Percentiles rank a stretch among this genome's conserved stretches.
Evolutionary conservation across 768 basidiomycete species (phyloP).

Genomic region (Suillus subalutaceus): DNA sequence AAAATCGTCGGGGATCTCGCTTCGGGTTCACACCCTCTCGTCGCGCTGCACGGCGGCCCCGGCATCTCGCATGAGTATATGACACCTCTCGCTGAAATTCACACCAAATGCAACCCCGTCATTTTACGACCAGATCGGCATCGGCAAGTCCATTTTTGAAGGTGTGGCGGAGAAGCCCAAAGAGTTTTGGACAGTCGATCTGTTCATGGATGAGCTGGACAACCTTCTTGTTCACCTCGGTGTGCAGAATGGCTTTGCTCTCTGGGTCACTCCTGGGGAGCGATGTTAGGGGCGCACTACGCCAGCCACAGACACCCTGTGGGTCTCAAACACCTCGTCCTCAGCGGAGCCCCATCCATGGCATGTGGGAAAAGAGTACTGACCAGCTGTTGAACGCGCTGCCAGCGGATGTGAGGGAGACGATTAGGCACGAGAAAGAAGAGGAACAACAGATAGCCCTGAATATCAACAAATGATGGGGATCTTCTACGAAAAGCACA

Average conservation of each 20-base stretch:
- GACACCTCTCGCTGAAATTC: slow-evolving; percentile 34
- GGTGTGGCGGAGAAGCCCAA: slow-evolving; percentile 32
- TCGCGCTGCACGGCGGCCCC: slow-evolving; percentile 58
- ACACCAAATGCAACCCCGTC: slow-evolving; percentile 27
- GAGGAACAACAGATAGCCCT: slow-evolving; percentile 26
- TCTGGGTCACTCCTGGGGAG: slow-evolving; percentile 58
- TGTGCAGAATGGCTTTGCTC: slow-evolving; percentile 41
- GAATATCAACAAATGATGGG: slow-evolving; percentile 30
- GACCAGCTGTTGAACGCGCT: slow-evolving; percentile 22
- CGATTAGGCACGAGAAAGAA: slow-evolving; percentile 25
- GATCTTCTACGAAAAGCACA: slow-evolving; percentile 30
- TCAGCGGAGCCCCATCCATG: slow-evolving; percentile 31
- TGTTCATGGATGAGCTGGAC: slow-evolving; percentile 53
- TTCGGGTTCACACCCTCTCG: slow-evolving; percentile 42
- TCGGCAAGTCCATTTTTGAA: slow-evolving; percentile 38
- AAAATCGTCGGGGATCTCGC: slow-evolving; percentile 48
- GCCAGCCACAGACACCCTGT: slow-evolving; percentile 32
- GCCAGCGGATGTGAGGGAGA: slow-evolving; percentile 21
- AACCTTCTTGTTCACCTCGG: slow-evolving; percentile 44
- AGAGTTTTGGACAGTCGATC: slow-evolving; percentile 44
- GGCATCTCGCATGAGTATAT: slow-evolving; percentile 47
- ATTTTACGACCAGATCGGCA: slow-evolving; percentile 52
- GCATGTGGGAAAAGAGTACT: slow-evolving; percentile 20
- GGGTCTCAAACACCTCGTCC: slow-evolving; percentile 37
- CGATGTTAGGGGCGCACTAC: slow-evolving; percentile 43